A percentile compares a stretch with the other conserved stretches of the same genome.
Evolutionary conservation across 108 stramenopile genomes (phyloP).

Genomic region (Thalassiosira profunda): DNA sequence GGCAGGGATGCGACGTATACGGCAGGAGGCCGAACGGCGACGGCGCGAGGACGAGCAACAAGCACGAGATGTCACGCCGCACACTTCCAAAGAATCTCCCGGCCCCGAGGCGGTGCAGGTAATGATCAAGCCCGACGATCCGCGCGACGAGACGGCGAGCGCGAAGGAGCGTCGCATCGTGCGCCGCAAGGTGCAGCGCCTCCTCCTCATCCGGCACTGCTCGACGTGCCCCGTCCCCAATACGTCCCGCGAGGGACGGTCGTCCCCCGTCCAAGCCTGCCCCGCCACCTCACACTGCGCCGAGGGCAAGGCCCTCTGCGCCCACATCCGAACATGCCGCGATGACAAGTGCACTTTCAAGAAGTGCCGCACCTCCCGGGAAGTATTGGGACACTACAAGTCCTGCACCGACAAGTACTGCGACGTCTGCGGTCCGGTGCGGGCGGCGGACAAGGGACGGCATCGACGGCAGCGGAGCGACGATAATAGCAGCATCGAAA

Average conservation of each 20-base stretch:
- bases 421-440: slow-evolving; percentile 35
- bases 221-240: slow-evolving; percentile 21
- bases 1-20: too few relatives aligned
- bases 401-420: slow-evolving; percentile 14
- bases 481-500: slow-evolving; percentile 11
- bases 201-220: slow-evolving; percentile 43
- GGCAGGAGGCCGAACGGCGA: too few relatives aligned
- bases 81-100: too few relatives aligned
- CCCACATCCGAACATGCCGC: slow-evolving; percentile 33
- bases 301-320: slow-evolving; percentile 29
- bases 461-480: background rate
- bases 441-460: slow-evolving; percentile 8
- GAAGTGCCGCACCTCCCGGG: slow-evolving; percentile 33
- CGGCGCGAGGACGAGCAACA: too few relatives aligned
- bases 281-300: slow-evolving; percentile 38
- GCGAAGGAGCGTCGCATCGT: slow-evolving; percentile 19
- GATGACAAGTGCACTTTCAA: slow-evolving; percentile 17
- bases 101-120: too few relatives aligned
- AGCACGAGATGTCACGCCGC: too few relatives aligned
- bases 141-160: background rate
- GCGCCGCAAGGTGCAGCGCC: slow-evolving; percentile 37
- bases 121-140: background rate
- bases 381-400: slow-evolving; percentile 38
- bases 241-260: background rate
- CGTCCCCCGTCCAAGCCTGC: background rate